phyloP scores from a whole-genome alignment of 306 rosid species.

The Urtica urens region DNA sequence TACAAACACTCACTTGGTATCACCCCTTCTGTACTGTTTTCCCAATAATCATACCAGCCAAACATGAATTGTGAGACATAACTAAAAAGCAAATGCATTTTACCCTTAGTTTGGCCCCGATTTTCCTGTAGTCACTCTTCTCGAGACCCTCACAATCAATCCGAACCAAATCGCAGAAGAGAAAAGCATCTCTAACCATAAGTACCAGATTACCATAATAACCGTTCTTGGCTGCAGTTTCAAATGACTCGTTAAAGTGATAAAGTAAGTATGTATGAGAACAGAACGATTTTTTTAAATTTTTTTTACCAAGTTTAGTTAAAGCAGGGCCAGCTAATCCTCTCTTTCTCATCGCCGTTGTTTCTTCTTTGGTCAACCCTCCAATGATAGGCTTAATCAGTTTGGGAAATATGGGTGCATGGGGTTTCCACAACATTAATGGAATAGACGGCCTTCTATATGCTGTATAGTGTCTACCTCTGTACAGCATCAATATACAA shows the following conservation, averaged over 20 bases:
- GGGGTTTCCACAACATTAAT: constrained; percentile 90
- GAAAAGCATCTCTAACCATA: constrained; percentile 93
- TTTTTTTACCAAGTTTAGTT: constrained; percentile 77
- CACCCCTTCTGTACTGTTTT: no score
- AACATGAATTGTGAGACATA: background rate
- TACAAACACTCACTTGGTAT: no score
- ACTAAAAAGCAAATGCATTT: constrained; percentile 1
- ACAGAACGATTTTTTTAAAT: background rate
- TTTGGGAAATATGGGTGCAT: constrained; percentile 81
- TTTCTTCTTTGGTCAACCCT: constrained; percentile 71
- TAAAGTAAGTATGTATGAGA: background rate
- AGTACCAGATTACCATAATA: constrained; percentile 68
- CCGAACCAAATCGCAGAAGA: constrained; percentile 54
- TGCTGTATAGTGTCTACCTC: constrained; percentile 74
- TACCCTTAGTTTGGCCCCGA: constrained; percentile 94
- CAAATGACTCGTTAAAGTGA: constrained; percentile 14
- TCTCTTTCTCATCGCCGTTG: constrained; percentile 83
- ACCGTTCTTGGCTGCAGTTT: constrained; percentile 75
- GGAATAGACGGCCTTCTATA: constrained; percentile 72
- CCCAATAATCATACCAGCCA: background rate
- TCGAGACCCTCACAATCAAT: constrained; percentile 81
- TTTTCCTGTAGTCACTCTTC: constrained; percentile 88
- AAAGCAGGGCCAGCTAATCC: constrained; percentile 70
- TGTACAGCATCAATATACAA: constrained; percentile 62
- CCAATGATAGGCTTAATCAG: constrained; percentile 77